Base-by-base conservation (phyloP, 352 stramenopile species). In the Blastocystis sp. region DNA sequence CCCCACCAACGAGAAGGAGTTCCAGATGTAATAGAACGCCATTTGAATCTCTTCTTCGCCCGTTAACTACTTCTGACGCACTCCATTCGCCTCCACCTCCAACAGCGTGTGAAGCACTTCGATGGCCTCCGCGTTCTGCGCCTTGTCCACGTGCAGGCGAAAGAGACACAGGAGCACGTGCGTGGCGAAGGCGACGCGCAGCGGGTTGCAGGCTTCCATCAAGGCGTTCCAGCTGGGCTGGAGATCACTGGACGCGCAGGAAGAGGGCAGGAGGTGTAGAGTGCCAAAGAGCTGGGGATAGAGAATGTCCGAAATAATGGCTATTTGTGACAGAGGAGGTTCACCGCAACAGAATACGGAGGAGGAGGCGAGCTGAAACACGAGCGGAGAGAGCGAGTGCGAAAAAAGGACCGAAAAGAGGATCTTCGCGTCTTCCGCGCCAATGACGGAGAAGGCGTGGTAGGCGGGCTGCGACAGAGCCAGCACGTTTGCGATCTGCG, bases 21-120 rank as follows among this genome's bases (percentile, higher is more conserved):
- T 81, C 71, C 71, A 81, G 21, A 81, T 64, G 4, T 64, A 64
- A 21, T 43, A 81, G 52, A 81, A 81, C 4, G 71, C 71, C 3
- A 67, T 41, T 17, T 61, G 19, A 9, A 81, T 48, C 40, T 81
- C 71, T 5, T 81, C 48, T 66, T 62, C 45, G 40, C 41, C 38
- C 21, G 40, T 53, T 11, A 52, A 34, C 71, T 81, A 65, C 10
- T 64, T 23, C 21, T n/a, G 11, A 81, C 40, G 4, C 64, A 9
- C 9, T 7, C 9, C 21, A 0, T 40, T n/a, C 34, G 5, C 40
- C 17, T 17, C 45, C 40, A 81, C 71, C 1, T 59, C 43, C 14
- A 81, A 40, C 19, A 81, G 62, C 52, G 11, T 3, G 34, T 48
- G 71, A 5, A 81, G 52, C 21, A 66, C 52, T 10, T 7, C 28